phyloP scores from a whole-genome alignment of 2,329 filamentous ascomycete genomes.

The Sporothrix humicola region DNA sequence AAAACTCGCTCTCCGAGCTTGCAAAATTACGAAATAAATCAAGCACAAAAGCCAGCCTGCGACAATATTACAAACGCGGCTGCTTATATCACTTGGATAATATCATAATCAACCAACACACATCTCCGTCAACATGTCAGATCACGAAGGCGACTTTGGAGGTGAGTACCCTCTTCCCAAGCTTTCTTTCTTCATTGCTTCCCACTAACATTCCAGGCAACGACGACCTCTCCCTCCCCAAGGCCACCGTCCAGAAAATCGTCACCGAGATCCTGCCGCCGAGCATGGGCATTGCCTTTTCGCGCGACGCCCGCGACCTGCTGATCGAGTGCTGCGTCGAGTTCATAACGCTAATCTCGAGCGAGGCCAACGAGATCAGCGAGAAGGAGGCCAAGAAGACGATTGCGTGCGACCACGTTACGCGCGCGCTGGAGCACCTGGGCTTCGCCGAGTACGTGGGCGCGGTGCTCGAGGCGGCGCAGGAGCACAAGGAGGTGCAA shows the following conservation, averaged over 20 bases:
- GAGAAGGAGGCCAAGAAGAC: constrained; percentile 99
- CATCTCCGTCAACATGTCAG: constrained; percentile 59
- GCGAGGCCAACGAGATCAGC: constrained; percentile 97
- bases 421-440: constrained; percentile 88
- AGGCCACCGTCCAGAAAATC: constrained; percentile 79
- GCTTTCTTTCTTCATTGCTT: not conserved
- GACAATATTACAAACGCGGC: too few species aligned
- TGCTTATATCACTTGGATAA: not conserved
- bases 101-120: too few species aligned
- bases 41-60: too few species aligned
- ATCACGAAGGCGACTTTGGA: constrained; percentile 63
- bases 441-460: constrained; percentile 92
- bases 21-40: too few species aligned
- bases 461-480: constrained; percentile 83
- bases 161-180: constrained; percentile 51
- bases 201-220: constrained; percentile 50
- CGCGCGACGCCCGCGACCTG: constrained; percentile 92
- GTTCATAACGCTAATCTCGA: constrained; percentile 98
- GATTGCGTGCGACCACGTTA: constrained; percentile 97
- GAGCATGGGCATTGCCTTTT: constrained; percentile 78
- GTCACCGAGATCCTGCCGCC: constrained; percentile 89
- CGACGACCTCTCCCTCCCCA: constrained; percentile 68
- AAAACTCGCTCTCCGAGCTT: too few species aligned
- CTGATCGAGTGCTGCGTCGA: constrained; percentile 99
- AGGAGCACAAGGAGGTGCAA: constrained; percentile 89